Base-by-base conservation (phyloP, 352 stramenopile genomes). In the Thraustotheca clavata region DNA sequence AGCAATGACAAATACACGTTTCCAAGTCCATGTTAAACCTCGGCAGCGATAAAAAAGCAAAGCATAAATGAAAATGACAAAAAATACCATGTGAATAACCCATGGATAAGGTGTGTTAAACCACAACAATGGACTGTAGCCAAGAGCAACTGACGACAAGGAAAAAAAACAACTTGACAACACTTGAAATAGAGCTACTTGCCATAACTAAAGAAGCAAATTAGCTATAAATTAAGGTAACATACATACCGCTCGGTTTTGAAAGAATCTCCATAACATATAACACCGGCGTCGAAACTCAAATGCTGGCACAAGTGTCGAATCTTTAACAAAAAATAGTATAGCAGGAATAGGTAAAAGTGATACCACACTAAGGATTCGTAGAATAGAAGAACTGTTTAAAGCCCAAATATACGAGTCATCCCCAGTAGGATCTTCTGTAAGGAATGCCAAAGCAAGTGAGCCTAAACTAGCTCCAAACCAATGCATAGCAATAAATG, bases 261-360 rank as follows among this genome's bases (percentile, higher is more conserved):
- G 31, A 11, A 61, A 24, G 20, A 61, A 38, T 20, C 52, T 20
- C 52, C 52, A 55, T 20, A 41, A 61, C 11, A 24, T 61, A 20
- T 61, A 38, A 29, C 9, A 49, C 20, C 52, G 52, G 8, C 52
- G 52, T 18, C 52, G 52, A 22, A 61, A 61, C 29, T 61, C 52
- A 29, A 36, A 49, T 4, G 52, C 22, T 8, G 52, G 52, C 8
- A 49, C 29, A 11, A 61, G 1, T 18, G 14, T 55, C 9, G 52
- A 47, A 20, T 61, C 52, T 26, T 5, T 12, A n/a, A 49, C 6
- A 20, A 18, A 41, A 49, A 61, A 61, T 34, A 61, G 31, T n/a
- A 61, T 8, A 32, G 52, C 29, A 3, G 34, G 34, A 18, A 46
- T n/a, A 16, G 52, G 31, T 7, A 61, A 16, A 16, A 61, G 22